Evolutionary conservation across 192 early-diverging fungal genomes (phyloP).

Genomic region (Coemansia sp.): DNA sequence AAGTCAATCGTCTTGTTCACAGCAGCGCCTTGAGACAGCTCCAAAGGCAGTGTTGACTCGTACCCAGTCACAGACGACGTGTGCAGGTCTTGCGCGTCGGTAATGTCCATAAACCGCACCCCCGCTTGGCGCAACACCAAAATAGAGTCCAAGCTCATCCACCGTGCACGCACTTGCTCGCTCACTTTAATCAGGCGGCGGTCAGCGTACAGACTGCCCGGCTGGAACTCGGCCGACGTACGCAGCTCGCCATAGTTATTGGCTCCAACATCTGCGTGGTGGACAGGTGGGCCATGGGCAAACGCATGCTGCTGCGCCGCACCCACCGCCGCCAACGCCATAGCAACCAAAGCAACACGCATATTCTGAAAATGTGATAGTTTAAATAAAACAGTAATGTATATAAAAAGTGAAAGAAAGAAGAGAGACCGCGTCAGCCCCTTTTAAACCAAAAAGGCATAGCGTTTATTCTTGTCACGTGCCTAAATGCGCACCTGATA

Average conservation of each 20-base stretch:
- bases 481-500: conserved; percentile 47
- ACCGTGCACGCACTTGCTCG: conserved; percentile 57
- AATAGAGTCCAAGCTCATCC: conserved; percentile 65
- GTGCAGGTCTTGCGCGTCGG: conserved; percentile 65
- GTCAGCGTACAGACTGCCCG: conserved; percentile 32
- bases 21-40: conserved; percentile 59
- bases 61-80: neutral
- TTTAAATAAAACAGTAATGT: neutral
- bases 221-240: conserved; percentile 25
- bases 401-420: neutral
- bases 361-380: conserved; percentile 9
- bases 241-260: neutral
- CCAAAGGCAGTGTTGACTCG: conserved; percentile 52
- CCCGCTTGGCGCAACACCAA: conserved; percentile 64
- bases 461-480: neutral
- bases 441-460: too few species aligned
- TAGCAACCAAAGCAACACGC: conserved; percentile 15
- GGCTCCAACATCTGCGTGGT: neutral
- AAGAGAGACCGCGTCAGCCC: neutral
- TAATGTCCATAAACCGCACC: conserved; percentile 85
- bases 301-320: conserved; percentile 18
- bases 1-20: conserved; percentile 60
- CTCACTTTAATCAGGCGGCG: conserved; percentile 59
- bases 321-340: conserved; percentile 10
- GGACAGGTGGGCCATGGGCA: conserved; percentile 1